phyloP scores from a whole-genome alignment of 2,329 filamentous ascomycete genomes.

The Chrysoporthe austroafricana region DNA sequence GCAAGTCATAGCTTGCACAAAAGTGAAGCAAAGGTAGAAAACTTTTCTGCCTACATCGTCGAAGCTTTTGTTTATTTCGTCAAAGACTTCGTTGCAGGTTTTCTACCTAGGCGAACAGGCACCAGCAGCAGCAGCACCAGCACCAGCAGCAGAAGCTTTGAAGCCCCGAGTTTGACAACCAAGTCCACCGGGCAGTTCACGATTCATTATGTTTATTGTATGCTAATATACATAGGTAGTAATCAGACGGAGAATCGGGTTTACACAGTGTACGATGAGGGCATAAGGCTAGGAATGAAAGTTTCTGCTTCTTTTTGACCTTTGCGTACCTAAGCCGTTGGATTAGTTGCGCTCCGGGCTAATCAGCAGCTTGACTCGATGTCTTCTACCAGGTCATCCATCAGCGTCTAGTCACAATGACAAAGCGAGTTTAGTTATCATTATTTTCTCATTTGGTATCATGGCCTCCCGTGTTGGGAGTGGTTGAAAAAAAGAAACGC shows the following conservation, averaged over 20 bases:
- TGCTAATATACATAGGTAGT: not conserved
- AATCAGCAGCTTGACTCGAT: not conserved
- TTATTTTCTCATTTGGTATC: constrained; percentile 27
- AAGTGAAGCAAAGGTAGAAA: too few species aligned
- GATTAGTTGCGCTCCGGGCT: not conserved
- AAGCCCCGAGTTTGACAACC: not conserved
- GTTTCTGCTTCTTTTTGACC: not conserved
- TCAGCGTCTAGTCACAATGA: not conserved
- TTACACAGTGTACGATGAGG: not conserved
- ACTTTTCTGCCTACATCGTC: too few species aligned
- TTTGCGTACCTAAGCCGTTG: not conserved
- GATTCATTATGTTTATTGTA: not conserved
- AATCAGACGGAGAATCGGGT: not conserved
- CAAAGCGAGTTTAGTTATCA: not conserved
- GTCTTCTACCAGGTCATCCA: not conserved
- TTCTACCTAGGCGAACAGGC: too few species aligned
- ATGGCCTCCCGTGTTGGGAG: constrained; percentile 19
- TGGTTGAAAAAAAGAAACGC: constrained; percentile 16
- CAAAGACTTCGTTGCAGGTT: too few species aligned
- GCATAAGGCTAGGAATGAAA: not conserved
- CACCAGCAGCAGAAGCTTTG: not conserved
- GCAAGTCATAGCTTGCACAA: too few species aligned
- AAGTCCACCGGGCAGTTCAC: not conserved
- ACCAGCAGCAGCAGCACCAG: too few species aligned
- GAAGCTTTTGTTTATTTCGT: too few species aligned